Percentiles rank a stretch among this genome's conserved stretches.
phyloP scores from a whole-genome alignment of 495 filamentous ascomycete species.

The Hyaloscypha variabilis region DNA sequence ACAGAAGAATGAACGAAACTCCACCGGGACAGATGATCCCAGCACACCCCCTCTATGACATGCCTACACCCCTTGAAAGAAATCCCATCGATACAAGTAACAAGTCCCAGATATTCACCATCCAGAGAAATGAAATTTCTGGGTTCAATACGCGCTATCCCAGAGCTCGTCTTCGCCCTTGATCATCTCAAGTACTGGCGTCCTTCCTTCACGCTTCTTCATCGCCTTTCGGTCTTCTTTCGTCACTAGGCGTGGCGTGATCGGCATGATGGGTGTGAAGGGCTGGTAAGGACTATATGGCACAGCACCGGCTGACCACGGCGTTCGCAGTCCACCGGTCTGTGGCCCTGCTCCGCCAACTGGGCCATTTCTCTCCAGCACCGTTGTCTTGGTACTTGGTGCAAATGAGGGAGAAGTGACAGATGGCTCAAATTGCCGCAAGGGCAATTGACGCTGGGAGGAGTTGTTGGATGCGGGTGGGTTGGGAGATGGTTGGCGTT shows the following conservation, averaged over 20 bases:
- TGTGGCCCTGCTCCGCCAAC: slow-evolving; percentile 35
- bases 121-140: not conserved
- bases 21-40: not conserved
- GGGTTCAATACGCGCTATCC: slow-evolving; percentile 39
- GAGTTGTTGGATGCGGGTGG: slow-evolving; percentile 31
- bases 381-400: slow-evolving; percentile 72
- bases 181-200: slow-evolving; percentile 56
- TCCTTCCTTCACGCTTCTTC: slow-evolving; percentile 61
- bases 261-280: slow-evolving; percentile 82
- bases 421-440: slow-evolving; percentile 64
- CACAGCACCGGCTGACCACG: slow-evolving; percentile 71
- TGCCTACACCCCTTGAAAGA: not conserved
- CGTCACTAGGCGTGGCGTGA: slow-evolving; percentile 80
- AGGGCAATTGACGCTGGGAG: slow-evolving; percentile 53
- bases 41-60: not conserved
- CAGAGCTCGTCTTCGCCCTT: slow-evolving; percentile 54
- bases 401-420: slow-evolving; percentile 45
- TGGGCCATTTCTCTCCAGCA: slow-evolving; percentile 65
- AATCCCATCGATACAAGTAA: not conserved
- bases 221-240: slow-evolving; percentile 72
- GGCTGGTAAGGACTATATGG: slow-evolving; percentile 94
- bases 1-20: not conserved
- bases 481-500: slow-evolving; percentile 31
- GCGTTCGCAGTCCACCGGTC: slow-evolving; percentile 56
- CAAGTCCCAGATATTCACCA: not conserved